Conservation (phyloP, 83 land plant species). For the Picea engelmannii region DNA sequence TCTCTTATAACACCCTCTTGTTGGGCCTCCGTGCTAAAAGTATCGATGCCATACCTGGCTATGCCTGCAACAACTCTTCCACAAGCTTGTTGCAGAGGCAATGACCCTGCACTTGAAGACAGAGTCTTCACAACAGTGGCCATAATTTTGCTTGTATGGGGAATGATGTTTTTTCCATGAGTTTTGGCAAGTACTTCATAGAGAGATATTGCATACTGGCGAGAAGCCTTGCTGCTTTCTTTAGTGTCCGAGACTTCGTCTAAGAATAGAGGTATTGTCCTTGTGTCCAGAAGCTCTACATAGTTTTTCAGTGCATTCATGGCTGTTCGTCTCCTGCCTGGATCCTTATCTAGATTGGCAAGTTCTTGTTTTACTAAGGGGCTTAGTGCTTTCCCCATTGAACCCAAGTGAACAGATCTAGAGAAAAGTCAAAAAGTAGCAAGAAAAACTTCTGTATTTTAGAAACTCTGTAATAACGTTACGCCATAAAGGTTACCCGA, state of each 20-base stretch:
- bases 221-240: conserved; percentile 36
- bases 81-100: conserved; percentile 88
- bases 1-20: conserved; percentile 56
- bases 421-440: not conserved
- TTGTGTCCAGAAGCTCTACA: conserved; percentile 61
- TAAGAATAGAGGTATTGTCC: conserved; percentile 59
- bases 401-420: not conserved
- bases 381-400: conserved; percentile 55
- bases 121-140: conserved; percentile 53
- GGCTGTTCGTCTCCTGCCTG: conserved; percentile 63
- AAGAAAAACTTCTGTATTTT: not conserved
- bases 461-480: not conserved
- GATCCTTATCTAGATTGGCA: conserved; percentile 77
- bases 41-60: too few species aligned
- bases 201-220: conserved; percentile 72
- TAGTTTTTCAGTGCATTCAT: conserved; percentile 71
- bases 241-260: conserved; percentile 74
- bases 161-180: conserved; percentile 83
- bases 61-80: too few species aligned
- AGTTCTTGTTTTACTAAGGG: conserved; percentile 58
- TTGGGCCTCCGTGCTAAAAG: too few species aligned
- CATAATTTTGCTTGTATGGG: conserved; percentile 78
- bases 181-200: conserved; percentile 84
- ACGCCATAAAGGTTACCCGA: not conserved
- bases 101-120: conserved; percentile 66